Evolutionary conservation across 805 yeast species (phyloP), one percentile per base, ranked within the genome.

Genomic region (Debaryomyces prosopidis): DNA sequence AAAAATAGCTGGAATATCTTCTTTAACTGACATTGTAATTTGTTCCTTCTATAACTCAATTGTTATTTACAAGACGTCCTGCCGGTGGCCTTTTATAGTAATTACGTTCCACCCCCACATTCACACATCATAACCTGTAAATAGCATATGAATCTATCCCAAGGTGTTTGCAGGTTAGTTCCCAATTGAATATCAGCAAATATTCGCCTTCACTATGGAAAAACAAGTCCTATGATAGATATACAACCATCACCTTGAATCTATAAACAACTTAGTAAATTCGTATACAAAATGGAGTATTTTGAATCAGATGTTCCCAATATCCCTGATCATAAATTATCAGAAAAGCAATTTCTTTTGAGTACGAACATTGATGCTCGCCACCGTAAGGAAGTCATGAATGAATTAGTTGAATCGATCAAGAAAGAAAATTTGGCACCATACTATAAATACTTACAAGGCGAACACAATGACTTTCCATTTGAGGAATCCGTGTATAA

Each of bases 241-340:
- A 23, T 23, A 23, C 26, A 23, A 10, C 26, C 5, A 23, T 23
- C 9, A 23, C 26, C 10, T 23, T 23, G 26, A 23, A 23, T 23
- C 5, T 7, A 2, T 23, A 30, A 9, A 30, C 33, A 30, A 30
- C 11, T 9, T 11, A 12, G 16, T 30, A 3, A 30, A 2, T n/a
- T 14, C 8, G 11, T 30, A 30, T 30, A 30, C 12, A 48, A 32
- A 6, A 66, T 67, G 62, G 75, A 69, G 48, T 72, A 65, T 20
- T 62, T 63, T 42, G 73, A 69, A 19, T 71, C 81, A 36, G 84
- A 76, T 48, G 68, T 78, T 28, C 74, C 79, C 34, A 76, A 79
- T 55, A 79, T 89, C 20, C 98, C 98, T 23, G 90, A 91, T 63
- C 85, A 87, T 68, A 76, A 75, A 54, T 79, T 91, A 32, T 84